phyloP scores from a whole-genome alignment of 75 land plant genomes.

The Pinus taeda region DNA sequence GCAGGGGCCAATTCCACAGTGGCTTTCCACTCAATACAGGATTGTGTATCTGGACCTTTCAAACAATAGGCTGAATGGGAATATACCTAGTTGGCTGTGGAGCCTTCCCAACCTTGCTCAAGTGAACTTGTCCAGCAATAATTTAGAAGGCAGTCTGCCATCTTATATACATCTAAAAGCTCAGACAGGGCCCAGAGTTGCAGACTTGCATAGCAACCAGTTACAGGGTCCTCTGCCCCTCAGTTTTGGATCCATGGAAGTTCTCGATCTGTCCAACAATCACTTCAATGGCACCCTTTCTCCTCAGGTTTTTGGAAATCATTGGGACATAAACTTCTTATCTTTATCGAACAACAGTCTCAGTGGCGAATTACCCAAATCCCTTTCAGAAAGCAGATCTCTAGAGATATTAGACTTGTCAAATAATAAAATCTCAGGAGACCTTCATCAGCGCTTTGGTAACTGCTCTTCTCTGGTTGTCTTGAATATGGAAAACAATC shows the following conservation, averaged over 20 bases:
- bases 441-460: conserved; percentile 13
- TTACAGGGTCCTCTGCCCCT: conserved; percentile 17
- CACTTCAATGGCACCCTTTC: conserved; percentile 21
- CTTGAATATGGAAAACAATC: conserved; percentile 13
- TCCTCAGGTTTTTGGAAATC: not conserved
- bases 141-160: conserved; percentile 17
- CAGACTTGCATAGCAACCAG: conserved; percentile 9
- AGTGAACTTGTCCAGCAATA: conserved; percentile 18
- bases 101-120: conserved; percentile 4
- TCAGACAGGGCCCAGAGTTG: not conserved
- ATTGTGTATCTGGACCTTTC: conserved; percentile 19
- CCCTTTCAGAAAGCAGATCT: not conserved
- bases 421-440: conserved; percentile 20
- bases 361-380: conserved; percentile 9
- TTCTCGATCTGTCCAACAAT: conserved; percentile 28
- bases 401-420: conserved; percentile 12
- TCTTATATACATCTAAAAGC: not conserved
- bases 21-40: conserved; percentile 16
- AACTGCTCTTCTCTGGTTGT: not conserved
- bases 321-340: conserved; percentile 10
- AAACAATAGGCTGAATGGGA: conserved; percentile 4
- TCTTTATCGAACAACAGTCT: conserved; percentile 19
- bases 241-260: not conserved
- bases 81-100: conserved; percentile 24
- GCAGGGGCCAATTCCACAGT: conserved; percentile 9